These are phyloP conservation scores for Colletotrichum tamarilloi DNA, from an alignment of 2,329 filamentous ascomycete genomes.

Conservation along the genomic window DNA sequence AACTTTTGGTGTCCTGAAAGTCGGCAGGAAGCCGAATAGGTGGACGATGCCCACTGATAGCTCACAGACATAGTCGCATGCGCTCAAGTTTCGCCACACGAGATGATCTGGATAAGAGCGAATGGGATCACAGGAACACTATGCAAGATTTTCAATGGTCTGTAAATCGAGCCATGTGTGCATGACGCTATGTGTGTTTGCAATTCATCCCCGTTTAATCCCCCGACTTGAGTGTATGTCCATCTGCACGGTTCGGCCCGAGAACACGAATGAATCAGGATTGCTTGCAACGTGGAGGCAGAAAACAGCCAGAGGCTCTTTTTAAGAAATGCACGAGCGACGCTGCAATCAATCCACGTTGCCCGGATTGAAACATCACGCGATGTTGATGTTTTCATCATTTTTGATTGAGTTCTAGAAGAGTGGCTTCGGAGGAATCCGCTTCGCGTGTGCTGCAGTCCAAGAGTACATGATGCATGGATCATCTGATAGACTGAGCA, in stretches of 20 bases:
- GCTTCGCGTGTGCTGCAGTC: not conserved
- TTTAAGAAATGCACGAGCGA: not conserved
- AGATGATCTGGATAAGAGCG: constrained; percentile 4
- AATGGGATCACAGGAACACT: not conserved
- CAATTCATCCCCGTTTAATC: constrained; percentile 7
- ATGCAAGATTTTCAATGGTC: not conserved
- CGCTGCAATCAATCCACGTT: not conserved
- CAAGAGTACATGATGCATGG: not conserved
- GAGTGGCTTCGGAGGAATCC: not conserved
- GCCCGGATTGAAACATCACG: not conserved
- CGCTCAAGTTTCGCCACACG: not conserved
- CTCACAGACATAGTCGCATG: not conserved
- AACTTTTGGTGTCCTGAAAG: not conserved
- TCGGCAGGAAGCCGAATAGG: constrained; percentile 11
- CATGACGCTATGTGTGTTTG: not conserved
- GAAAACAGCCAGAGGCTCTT: not conserved
- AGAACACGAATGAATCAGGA: constrained; percentile 5
- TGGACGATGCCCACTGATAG: not conserved
- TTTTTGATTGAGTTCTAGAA: not conserved
- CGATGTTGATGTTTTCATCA: not conserved
- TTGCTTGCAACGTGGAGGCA: not conserved
- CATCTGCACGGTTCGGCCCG: constrained; percentile 34
- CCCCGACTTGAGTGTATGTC: not conserved
- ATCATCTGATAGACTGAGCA: not conserved
- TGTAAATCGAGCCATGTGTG: not conserved